Percentiles rank a stretch among this genome's conserved stretches.
phyloP scores from a whole-genome alignment of 1,284 basidiomycete genomes.

The Neonothopanus nambi region DNA sequence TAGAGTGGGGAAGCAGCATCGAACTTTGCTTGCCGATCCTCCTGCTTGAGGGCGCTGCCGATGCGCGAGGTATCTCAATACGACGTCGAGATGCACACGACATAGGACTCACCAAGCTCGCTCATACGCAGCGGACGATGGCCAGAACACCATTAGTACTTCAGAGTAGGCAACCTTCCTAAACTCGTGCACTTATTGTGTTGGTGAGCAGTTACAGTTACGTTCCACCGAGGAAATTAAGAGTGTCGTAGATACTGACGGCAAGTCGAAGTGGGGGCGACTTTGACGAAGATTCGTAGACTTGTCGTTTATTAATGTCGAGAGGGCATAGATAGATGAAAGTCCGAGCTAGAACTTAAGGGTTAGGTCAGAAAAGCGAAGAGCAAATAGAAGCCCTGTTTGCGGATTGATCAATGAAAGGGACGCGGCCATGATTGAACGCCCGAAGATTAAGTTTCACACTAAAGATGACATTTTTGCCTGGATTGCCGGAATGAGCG shows the following conservation, averaged over 20 bases:
- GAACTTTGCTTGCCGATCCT: conserved; percentile 46
- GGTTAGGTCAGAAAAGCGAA: conserved; percentile 8
- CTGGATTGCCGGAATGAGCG: background rate
- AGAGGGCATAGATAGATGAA: background rate
- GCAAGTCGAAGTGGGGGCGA: background rate
- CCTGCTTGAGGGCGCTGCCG: conserved; percentile 48
- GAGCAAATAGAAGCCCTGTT: conserved; percentile 12
- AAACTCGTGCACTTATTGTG: no score
- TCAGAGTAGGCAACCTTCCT: no score
- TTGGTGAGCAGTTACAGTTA: no score
- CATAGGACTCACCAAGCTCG: conserved; percentile 39
- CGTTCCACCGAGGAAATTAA: conserved; percentile 5
- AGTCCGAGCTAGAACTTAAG: conserved; percentile 12
- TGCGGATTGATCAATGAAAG: conserved; percentile 8
- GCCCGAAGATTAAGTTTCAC: conserved; percentile 3
- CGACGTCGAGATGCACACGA: conserved; percentile 3
- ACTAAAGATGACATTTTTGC: conserved; percentile 6
- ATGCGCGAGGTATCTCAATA: background rate
- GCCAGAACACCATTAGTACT: background rate
- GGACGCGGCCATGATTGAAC: no score
- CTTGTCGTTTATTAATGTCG: background rate
- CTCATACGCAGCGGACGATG: conserved; percentile 33
- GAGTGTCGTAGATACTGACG: no score
- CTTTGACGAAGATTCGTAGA: conserved; percentile 2
- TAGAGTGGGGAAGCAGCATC: conserved; percentile 32